Evolutionary conservation across 2,329 filamentous ascomycete species (phyloP), one percentile per base, ranked within the genome.

Genomic region (Alternaria novae-zelandiae): DNA sequence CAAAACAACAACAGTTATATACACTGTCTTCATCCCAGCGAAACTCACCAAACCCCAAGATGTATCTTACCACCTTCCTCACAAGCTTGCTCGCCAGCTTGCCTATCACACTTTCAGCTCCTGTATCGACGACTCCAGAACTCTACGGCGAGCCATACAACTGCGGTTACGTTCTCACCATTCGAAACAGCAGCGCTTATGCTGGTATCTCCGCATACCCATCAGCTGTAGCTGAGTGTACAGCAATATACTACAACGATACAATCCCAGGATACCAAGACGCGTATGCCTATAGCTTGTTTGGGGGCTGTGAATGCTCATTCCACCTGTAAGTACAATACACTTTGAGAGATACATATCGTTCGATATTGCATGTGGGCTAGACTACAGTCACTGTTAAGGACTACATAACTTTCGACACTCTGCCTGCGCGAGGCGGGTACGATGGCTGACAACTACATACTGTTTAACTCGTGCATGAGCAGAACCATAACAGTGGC

Each of bases 91-190:
- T 61, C 9, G n/a, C 32, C 4, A 26, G 28, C 10, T 30, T 58
- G 17, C 46, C 51, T 1, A 9, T 10, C 1, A 41, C 51, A 4
- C 47, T 61, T 4, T 60, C 55, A 15, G 53, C 62, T 17, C 61
- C 54, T 12, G 5, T 25, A 12, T 21, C 55, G 9, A n/a, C 41
- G 1, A n/a, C 28, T n/a, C 17, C 12, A 11, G 41, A 17, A 26
- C 26, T 15, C 12, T 43, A 57, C 13, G 23, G 30, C 21, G 65
- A 60, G 9, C 62, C 63, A 28, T 57, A 61, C 57, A 60, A 58
- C 23, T 67, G 65, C 43, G 65, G 65, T 51, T 67, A 67, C 59
- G 63, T 61, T 26, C 63, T 66, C 46, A 67, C 65, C 6, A 41
- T n/a, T 5, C 63, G 36, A 10, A 67, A 67, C 54, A 63, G 59